Percentiles rank a stretch among this genome's conserved stretches.
Conservation (phyloP, 352 stramenopile species). For the Peronospora tabacina region DNA sequence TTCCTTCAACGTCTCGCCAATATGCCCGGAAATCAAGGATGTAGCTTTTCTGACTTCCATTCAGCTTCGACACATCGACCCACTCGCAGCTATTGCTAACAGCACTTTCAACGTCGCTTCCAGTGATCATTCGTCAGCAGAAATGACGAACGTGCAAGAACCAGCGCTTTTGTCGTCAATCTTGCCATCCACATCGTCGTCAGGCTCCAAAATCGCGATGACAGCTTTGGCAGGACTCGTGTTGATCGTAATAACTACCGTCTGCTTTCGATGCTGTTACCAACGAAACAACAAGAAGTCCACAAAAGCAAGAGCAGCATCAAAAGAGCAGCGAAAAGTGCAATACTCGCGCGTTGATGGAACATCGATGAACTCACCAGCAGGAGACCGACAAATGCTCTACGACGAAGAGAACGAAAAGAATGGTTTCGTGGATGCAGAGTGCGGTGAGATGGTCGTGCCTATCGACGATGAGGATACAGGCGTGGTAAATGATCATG, state of each 20-base stretch:
- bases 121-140: slow-evolving; percentile 3
- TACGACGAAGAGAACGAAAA: slow-evolving; percentile 18
- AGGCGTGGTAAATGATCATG: slow-evolving; percentile 1
- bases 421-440: slow-evolving; percentile 12
- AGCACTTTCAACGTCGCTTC: slow-evolving; percentile 1
- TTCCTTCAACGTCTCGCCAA: background rate
- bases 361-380: slow-evolving; percentile 8
- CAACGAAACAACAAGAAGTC: slow-evolving; percentile 10
- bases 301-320: slow-evolving; percentile 8
- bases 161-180: slow-evolving; percentile 14
- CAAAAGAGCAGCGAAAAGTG: slow-evolving; percentile 16
- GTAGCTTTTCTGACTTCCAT: slow-evolving; percentile 21
- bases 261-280: slow-evolving; percentile 13
- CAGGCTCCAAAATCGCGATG: slow-evolving; percentile 18
- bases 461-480: slow-evolving; percentile 4
- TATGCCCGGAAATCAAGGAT: slow-evolving; percentile 32
- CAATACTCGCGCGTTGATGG: slow-evolving; percentile 26
- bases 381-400: background rate
- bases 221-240: slow-evolving; percentile 11
- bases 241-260: slow-evolving; percentile 13
- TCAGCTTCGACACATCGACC: slow-evolving; percentile 7
- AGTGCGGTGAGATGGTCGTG: slow-evolving; percentile 9
- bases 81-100: background rate
- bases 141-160: slow-evolving; percentile 3
- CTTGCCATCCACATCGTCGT: slow-evolving; percentile 20